Conservation (phyloP, 768 basidiomycete genomes). For the Pleurotus tuber-regium region DNA sequence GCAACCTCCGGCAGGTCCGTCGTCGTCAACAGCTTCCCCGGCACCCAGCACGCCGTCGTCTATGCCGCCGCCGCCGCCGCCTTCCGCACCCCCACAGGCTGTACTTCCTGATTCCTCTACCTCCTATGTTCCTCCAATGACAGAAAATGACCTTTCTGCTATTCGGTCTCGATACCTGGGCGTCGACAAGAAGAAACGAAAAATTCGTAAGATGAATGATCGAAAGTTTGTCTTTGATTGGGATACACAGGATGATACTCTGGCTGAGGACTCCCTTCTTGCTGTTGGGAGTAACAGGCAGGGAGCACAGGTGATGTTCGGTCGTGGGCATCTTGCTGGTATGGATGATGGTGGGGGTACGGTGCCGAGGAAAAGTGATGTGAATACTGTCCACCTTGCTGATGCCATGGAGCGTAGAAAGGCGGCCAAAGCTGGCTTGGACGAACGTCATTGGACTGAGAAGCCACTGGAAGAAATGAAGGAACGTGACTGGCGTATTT, state of each 20-base stretch:
- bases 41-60: slow-evolving; percentile 29
- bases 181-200: slow-evolving; percentile 90
- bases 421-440: slow-evolving; percentile 77
- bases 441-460: slow-evolving; percentile 98
- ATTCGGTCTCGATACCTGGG: slow-evolving; percentile 95
- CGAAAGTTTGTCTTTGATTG: slow-evolving; percentile 99
- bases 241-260: slow-evolving; percentile 96
- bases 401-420: slow-evolving; percentile 82
- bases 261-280: slow-evolving; percentile 70
- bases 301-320: slow-evolving; percentile 88
- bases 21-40: slow-evolving; percentile 21
- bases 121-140: slow-evolving; percentile 62
- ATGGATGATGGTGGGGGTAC: slow-evolving; percentile 76
- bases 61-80: slow-evolving; percentile 50
- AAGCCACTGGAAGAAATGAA: slow-evolving; percentile 92
- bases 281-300: slow-evolving; percentile 71
- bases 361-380: slow-evolving; percentile 34
- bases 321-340: slow-evolving; percentile 77
- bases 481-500: slow-evolving; percentile 98
- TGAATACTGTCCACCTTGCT: slow-evolving; percentile 51
- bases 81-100: slow-evolving; percentile 3
- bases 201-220: slow-evolving; percentile 92
- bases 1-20: slow-evolving; percentile 25
- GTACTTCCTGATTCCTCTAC: slow-evolving; percentile 30
- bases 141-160: slow-evolving; percentile 74